A percentile compares a stretch with the other conserved stretches of the same genome.
These are phyloP conservation scores for Nigrospora osmanthi DNA, from an alignment of 2,329 filamentous ascomycete genomes.

Conservation along the genomic window DNA sequence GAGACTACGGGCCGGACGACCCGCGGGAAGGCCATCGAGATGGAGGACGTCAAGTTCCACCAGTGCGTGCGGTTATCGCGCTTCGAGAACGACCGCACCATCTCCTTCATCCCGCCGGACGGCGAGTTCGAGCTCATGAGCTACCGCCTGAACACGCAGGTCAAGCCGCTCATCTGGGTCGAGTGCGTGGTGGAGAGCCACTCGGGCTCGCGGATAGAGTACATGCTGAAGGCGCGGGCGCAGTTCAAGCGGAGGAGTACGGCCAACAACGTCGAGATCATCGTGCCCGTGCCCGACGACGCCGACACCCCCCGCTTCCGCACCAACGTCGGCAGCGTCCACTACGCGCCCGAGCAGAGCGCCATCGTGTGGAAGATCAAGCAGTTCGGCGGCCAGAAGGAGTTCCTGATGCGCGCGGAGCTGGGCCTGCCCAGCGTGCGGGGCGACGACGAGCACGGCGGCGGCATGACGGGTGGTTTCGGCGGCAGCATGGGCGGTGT, in stretches of 20 bases:
- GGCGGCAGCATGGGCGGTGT: conserved; percentile 95
- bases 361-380: conserved; percentile 99
- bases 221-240: conserved; percentile 96
- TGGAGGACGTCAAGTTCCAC: conserved; percentile 99
- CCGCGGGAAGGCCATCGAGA: conserved; percentile 93
- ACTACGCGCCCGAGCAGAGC: conserved; percentile 95
- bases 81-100: conserved; percentile 97
- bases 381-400: conserved; percentile 96
- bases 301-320: conserved; percentile 93
- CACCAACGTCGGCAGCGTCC: conserved; percentile 93
- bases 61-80: conserved; percentile 92
- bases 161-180: conserved; percentile 98
- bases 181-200: conserved; percentile 96
- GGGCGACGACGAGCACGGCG: conserved; percentile 90
- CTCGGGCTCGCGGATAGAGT: conserved; percentile 91
- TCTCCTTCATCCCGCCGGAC: conserved; percentile 97
- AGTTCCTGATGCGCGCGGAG: conserved; percentile 97
- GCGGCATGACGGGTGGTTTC: conserved; percentile 96
- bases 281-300: conserved; percentile 94
- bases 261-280: conserved; percentile 97
- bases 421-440: conserved; percentile 88
- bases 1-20: conserved; percentile 93
- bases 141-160: conserved; percentile 95
- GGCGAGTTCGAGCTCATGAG: conserved; percentile 99
- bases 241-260: conserved; percentile 98